Evolutionary conservation across 2,329 filamentous ascomycete genomes (phyloP), one percentile per base, ranked within the genome.

Genomic region (Pseudovirgaria hyperparasitica): DNA sequence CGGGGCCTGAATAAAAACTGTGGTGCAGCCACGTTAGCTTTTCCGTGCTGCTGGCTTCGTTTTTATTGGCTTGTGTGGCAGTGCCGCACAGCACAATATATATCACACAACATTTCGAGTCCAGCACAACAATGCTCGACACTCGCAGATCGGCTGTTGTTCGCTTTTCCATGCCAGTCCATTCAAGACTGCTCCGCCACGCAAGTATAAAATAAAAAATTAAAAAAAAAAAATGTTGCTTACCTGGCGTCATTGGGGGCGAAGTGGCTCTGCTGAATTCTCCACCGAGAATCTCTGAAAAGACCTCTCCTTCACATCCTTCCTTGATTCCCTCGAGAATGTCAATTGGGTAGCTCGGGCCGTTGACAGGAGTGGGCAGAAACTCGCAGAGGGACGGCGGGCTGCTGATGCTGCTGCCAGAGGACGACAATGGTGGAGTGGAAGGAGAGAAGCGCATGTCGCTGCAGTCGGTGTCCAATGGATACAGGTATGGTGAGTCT

Each of bases 181-280:
- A n/a, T n/a, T n/a, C n/a, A n/a, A n/a, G n/a, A n/a, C n/a, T n/a
- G n/a, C n/a, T n/a, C n/a, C n/a, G n/a, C n/a, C n/a, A n/a, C n/a
- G n/a, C 8, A 8, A n/a, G 32, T 24, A 25, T 26, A 23, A 10
- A 9, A 28, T 5, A 26, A 28, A 29, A 18, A 33, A 32, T 23
- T 26, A 17, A 28, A 23, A 13, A 35, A 40, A 13, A 23, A 23
- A 28, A 17, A 25, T 26, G 33, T 24, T 16, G 72, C 82, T 63
- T 76, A 92, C 84, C 74, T 70, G 86, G 85, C 45, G 84, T 92
- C 70, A 92, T 73, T 14, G 84, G 82, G 27, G 86, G 85, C 17
- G 86, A 92, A 32, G 71, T 70, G 33, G 74, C 77, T 50, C 69
- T 74, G 31, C 77, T 66, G 78, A 82, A 92, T 43, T 87, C 80